These are phyloP conservation scores for Alternaria conjuncta DNA, from an alignment of 2,329 filamentous ascomycete genomes.

Conservation along the genomic window DNA sequence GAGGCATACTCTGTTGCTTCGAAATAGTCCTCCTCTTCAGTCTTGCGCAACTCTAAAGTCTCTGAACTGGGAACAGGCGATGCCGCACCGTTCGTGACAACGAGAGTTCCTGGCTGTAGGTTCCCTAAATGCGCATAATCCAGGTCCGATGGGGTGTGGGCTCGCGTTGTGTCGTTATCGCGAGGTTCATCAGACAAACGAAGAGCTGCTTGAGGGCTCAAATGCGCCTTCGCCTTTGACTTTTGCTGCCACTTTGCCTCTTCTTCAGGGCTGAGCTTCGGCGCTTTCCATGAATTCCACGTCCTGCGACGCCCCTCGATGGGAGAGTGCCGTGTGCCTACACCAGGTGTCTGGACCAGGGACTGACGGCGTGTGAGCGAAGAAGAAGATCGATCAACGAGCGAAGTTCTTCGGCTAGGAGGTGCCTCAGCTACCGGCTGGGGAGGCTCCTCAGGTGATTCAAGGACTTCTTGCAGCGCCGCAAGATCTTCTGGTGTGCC, in stretches of 20 bases:
- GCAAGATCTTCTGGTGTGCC: slow-evolving; percentile 57
- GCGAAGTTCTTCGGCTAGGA: slow-evolving; percentile 28
- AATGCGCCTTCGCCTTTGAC: slow-evolving; percentile 24
- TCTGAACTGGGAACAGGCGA: slow-evolving; percentile 53
- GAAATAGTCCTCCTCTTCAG: slow-evolving; percentile 40
- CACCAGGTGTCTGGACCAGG: slow-evolving; percentile 47
- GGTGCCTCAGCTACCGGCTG: slow-evolving; percentile 17
- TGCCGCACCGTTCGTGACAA: slow-evolving; percentile 56
- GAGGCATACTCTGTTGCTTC: slow-evolving; percentile 22
- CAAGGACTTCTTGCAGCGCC: slow-evolving; percentile 46
- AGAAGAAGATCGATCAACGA: slow-evolving; percentile 31
- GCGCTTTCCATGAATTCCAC: slow-evolving; percentile 42
- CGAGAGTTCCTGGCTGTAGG: slow-evolving; percentile 52
- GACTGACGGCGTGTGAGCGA: slow-evolving; percentile 50
- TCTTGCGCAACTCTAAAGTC: slow-evolving; percentile 11
- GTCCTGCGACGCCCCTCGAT: slow-evolving; percentile 43
- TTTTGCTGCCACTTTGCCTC: slow-evolving; percentile 40
- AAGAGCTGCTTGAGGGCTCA: slow-evolving; percentile 27
- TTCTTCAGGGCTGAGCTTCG: slow-evolving; percentile 30
- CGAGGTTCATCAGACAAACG: slow-evolving; percentile 31
- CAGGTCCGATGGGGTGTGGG: slow-evolving; percentile 51
- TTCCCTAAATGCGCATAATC: slow-evolving; percentile 52
- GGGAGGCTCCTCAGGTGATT: slow-evolving; percentile 22
- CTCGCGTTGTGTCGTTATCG: slow-evolving; percentile 30
- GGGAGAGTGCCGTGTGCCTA: slow-evolving; percentile 44